Percentiles rank a stretch among this genome's conserved stretches.
Conservation (phyloP, 495 filamentous ascomycete genomes). For the Trypethelium eluteriae region DNA sequence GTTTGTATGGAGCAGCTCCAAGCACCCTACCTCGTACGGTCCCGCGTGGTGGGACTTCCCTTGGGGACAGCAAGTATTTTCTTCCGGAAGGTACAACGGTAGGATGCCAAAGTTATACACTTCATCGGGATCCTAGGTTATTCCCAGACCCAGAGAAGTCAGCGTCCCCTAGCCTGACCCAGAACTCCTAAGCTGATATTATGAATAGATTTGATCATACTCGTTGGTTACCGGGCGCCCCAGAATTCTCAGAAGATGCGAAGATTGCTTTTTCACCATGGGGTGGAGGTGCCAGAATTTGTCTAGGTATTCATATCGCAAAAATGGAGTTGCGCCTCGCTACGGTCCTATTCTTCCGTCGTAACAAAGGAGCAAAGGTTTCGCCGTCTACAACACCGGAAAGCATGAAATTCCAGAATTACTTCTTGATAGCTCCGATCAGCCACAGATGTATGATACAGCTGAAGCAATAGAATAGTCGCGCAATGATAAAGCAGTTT, state of each 20-base stretch:
- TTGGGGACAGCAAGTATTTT: constrained; percentile 19
- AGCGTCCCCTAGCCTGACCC: neutral
- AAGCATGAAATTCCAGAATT: constrained; percentile 29
- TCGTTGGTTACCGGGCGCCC: neutral
- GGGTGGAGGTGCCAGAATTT: constrained; percentile 24
- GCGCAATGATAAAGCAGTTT: neutral
- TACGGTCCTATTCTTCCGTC: constrained; percentile 24
- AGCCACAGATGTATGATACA: constrained; percentile 25
- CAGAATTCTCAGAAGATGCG: constrained; percentile 14
- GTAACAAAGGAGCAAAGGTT: constrained; percentile 14
- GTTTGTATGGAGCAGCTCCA: constrained; percentile 28
- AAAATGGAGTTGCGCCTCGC: constrained; percentile 29
- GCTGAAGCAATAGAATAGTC: constrained; percentile 1
- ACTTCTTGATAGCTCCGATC: constrained; percentile 28
- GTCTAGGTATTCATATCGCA: constrained; percentile 28
- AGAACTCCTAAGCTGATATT: neutral
- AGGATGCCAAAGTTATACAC: constrained; percentile 25
- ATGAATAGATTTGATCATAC: neutral
- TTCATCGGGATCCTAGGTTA: constrained; percentile 25
- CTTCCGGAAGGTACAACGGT: constrained; percentile 25
- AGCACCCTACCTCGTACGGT: constrained; percentile 22
- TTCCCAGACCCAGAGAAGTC: constrained; percentile 24
- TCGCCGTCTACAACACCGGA: constrained; percentile 15
- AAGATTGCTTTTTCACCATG: constrained; percentile 25
- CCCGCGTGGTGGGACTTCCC: constrained; percentile 18